These are phyloP conservation scores for Piper betle DNA, from an alignment of 164 flowering plant genomes.

Conservation along the genomic window DNA sequence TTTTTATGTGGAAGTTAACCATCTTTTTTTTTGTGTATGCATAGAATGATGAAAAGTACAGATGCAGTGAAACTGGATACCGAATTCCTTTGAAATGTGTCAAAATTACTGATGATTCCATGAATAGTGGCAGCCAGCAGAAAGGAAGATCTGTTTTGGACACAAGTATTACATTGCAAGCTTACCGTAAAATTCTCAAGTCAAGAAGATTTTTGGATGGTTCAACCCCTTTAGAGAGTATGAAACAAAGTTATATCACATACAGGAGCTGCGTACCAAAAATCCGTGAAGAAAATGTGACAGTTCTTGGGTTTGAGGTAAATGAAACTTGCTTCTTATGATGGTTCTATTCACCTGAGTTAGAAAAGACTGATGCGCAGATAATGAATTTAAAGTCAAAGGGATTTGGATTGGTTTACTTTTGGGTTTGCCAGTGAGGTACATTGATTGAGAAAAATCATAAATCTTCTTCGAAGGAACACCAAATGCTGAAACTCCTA, in stretches of 20 bases:
- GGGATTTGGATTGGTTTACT: no score
- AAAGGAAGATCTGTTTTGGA: constrained; percentile 35
- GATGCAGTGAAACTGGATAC: constrained; percentile 95
- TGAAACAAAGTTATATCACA: constrained; percentile 40
- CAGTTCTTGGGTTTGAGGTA: constrained; percentile 91
- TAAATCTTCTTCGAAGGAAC: no score
- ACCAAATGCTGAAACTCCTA: no score
- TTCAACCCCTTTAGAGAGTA: constrained; percentile 20
- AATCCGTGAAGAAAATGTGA: constrained; percentile 54
- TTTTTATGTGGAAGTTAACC: background rate
- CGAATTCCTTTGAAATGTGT: constrained; percentile 73
- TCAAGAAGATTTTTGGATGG: constrained; percentile 33
- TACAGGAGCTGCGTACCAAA: constrained; percentile 82
- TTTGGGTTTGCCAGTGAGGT: no score
- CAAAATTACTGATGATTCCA: constrained; percentile 21
- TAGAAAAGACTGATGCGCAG: no score
- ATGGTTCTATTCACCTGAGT: background rate
- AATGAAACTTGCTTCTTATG: background rate
- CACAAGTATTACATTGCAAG: constrained; percentile 9
- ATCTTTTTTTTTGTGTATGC: constrained; percentile 6
- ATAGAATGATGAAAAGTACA: constrained; percentile 59
- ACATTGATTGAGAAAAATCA: no score
- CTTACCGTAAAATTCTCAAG: constrained; percentile 10
- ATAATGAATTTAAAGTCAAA: background rate
- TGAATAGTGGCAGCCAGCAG: constrained; percentile 20